Conservation (phyloP, 139 green algal genomes). For the Haematococcus sp. region DNA sequence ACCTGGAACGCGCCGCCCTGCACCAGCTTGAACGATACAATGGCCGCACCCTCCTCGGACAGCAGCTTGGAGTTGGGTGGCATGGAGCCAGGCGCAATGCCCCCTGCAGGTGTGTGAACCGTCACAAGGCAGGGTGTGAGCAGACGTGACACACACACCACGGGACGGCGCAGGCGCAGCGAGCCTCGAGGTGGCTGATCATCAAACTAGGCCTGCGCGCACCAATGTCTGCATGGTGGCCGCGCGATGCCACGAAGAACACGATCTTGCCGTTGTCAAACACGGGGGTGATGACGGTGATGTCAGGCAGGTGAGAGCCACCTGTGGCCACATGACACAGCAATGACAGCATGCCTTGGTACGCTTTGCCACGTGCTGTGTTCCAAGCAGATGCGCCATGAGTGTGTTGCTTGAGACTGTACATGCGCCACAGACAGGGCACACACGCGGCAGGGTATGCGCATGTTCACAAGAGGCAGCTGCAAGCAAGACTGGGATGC, state of each 20-base stretch:
- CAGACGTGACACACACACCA: background rate
- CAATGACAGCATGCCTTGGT: no score
- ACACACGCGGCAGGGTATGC: no score
- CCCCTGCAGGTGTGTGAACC: constrained; percentile 77
- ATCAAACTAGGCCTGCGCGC: background rate
- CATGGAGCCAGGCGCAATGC: constrained; percentile 94
- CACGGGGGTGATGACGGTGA: constrained; percentile 97
- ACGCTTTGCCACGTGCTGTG: no score
- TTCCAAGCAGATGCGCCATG: no score
- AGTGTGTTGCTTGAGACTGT: no score
- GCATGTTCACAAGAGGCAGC: no score
- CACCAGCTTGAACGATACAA: constrained; percentile 94
- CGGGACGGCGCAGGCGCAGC: no score
- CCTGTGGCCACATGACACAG: constrained; percentile 34
- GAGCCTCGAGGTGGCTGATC: background rate
- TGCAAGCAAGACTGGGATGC: no score
- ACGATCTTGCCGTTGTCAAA: constrained; percentile 70
- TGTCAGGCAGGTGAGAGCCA: constrained; percentile 95
- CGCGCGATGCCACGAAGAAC: constrained; percentile 88
- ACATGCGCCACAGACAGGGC: no score
- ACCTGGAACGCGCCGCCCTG: constrained; percentile 67
- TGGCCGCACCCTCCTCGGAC: constrained; percentile 90
- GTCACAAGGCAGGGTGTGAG: constrained; percentile 14
- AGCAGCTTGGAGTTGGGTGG: constrained; percentile 81
- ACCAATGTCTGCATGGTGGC: constrained; percentile 76